phyloP scores from a whole-genome alignment of 352 stramenopile species.

The Phytopythium aichiense region DNA sequence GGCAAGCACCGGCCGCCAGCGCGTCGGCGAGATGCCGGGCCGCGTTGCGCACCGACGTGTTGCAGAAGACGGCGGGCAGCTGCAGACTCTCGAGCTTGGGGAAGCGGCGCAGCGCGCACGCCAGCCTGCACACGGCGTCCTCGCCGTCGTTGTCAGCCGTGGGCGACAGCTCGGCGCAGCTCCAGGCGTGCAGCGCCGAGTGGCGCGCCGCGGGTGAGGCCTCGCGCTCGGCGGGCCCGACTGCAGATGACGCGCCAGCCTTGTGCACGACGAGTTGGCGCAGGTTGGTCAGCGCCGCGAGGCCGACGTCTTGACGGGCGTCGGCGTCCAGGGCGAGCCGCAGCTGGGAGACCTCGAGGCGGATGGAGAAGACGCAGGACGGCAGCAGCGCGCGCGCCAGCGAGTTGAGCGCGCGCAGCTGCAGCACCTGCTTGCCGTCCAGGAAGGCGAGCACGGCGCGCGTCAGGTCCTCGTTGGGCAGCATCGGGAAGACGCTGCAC shows the following conservation, averaged over 20 bases:
- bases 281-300: constrained; percentile 52
- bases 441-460: constrained; percentile 57
- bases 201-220: constrained; percentile 9
- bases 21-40: constrained; percentile 35
- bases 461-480: constrained; percentile 45
- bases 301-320: constrained; percentile 11
- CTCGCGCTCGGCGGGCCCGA: constrained; percentile 3
- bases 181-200: constrained; percentile 53
- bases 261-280: constrained; percentile 59
- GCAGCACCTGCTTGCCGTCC: constrained; percentile 53
- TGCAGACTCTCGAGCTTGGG: constrained; percentile 47
- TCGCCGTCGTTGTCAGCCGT: constrained; percentile 56
- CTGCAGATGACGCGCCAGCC: constrained; percentile 6
- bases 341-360: constrained; percentile 47
- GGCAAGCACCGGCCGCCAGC: constrained; percentile 41
- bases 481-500: background rate
- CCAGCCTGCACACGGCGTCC: constrained; percentile 39
- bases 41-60: constrained; percentile 53
- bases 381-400: constrained; percentile 48
- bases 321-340: constrained; percentile 17
- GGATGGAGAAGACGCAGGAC: constrained; percentile 40
- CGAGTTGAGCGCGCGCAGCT: constrained; percentile 39
- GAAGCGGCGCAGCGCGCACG: constrained; percentile 27
- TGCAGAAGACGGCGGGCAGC: constrained; percentile 68
- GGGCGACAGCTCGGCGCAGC: constrained; percentile 52